Evolutionary conservation across 2,329 filamentous ascomycete species (phyloP), one percentile per base, ranked within the genome.

Genomic region (Colletotrichum salicis): DNA sequence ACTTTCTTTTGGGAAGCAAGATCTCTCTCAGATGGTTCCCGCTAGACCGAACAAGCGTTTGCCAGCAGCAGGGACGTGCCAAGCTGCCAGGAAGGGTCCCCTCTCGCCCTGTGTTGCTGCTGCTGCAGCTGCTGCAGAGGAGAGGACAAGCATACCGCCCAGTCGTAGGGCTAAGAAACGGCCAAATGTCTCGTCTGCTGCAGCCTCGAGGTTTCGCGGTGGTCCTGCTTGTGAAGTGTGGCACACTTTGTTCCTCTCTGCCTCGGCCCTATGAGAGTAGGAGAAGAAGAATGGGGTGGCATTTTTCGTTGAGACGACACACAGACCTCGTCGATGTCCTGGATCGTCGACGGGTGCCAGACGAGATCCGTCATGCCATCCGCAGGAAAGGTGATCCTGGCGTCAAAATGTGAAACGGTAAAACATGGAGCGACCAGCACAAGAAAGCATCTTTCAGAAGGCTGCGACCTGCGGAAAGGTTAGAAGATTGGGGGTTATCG

Each of bases 101-200:
- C 37, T 7, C 19, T 67, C 68, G 64, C 51, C 52, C 51, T 51
- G 41, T 58, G 19, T 24, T n/a, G 31, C 22, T 24, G 27, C 27
- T 27, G 27, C 27, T 27, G 27, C 3, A 1, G 27, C 2, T 29
- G 27, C 27, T 29, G 4, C 48, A 56, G 51, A 19, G 31, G 37
- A 15, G 37, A 55, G 37, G 58, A 12, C 63, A 41, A n/a, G 29
- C 45, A 31, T 29, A 19, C n/a, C 27, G 51, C 27, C 58, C 33
- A 22, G 37, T 29, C 27, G 57, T 62, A 63, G 57, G 67, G 67
- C 63, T 62, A 70, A 70, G 64, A 63, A 68, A 55, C 58, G 41
- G 37, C 35, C 41, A 22, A 15, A 33, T 22, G 68, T 71, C 58
- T 67, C 68, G 64, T n/a, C 68, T 63, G 54, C 68, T 71, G 68